A percentile compares a stretch with the other conserved stretches of the same genome.
Evolutionary conservation across 1,139 yeast species (phyloP).

Genomic region (Candida sp.): DNA sequence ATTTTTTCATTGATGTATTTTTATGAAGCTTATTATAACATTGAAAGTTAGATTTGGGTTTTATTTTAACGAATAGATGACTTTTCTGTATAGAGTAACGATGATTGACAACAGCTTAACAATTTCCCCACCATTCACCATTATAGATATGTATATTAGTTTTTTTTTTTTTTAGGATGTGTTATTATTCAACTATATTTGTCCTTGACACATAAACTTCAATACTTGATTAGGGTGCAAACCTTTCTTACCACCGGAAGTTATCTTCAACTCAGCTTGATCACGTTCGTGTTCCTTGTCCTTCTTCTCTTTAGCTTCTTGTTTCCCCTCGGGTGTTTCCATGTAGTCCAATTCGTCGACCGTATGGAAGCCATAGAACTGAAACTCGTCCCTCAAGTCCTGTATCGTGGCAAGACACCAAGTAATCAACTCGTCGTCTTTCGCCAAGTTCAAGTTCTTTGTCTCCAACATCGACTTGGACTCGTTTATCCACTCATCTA

Average conservation of each 20-base stretch:
- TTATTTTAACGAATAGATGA: neutral
- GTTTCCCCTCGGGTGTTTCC: slow-evolving; percentile 46
- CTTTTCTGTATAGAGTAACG: neutral
- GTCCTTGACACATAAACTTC: slow-evolving; percentile 48
- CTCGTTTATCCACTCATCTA: slow-evolving; percentile 79
- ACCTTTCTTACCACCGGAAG: slow-evolving; percentile 36
- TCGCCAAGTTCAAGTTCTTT: slow-evolving; percentile 23
- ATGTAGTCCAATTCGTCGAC: slow-evolving; percentile 46
- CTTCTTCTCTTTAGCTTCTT: slow-evolving; percentile 31
- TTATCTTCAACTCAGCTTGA: slow-evolving; percentile 29
- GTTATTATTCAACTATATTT: slow-evolving; percentile 14
- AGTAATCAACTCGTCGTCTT: slow-evolving; percentile 59
- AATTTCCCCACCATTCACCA: neutral
- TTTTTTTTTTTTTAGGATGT: neutral
- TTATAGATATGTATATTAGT: slow-evolving; percentile 1
- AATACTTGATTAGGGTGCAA: slow-evolving; percentile 42
- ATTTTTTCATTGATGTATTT: slow-evolving; percentile 83
- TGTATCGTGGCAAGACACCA: slow-evolving; percentile 66
- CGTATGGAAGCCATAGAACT: slow-evolving; percentile 65
- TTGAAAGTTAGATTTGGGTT: slow-evolving; percentile 20
- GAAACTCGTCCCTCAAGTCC: slow-evolving; percentile 57
- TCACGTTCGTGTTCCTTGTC: slow-evolving; percentile 29
- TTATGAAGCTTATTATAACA: slow-evolving; percentile 57
- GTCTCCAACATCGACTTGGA: slow-evolving; percentile 39
- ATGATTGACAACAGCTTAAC: neutral